phyloP scores from a whole-genome alignment of 2,329 filamentous ascomycete species.

The Sporothrix pseudoabietina region DNA sequence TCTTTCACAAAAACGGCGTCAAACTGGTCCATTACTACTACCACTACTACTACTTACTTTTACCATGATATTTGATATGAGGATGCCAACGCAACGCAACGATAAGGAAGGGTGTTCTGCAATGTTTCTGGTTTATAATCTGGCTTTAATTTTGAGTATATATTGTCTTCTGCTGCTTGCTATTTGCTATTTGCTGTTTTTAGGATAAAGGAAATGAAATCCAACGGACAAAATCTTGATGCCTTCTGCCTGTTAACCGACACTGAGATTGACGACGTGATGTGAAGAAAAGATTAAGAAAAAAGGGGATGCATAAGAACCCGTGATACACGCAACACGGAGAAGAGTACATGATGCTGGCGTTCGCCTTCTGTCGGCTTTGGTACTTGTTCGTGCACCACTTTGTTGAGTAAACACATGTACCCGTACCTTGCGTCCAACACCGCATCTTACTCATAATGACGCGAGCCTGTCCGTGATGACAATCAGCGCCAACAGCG shows the following conservation, averaged over 20 bases:
- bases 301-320: too few species aligned
- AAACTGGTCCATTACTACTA: not conserved
- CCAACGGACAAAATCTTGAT: not conserved
- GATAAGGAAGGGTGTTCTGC: not conserved
- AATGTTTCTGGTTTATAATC: too few species aligned
- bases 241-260: not conserved
- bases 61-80: not conserved
- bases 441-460: not conserved
- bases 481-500: not conserved
- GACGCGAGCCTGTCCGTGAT: not conserved
- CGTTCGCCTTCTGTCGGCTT: not conserved
- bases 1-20: not conserved
- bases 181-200: not conserved
- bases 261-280: not conserved
- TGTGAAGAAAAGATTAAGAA: not conserved
- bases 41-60: not conserved
- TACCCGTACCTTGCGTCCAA: not conserved
- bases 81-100: not conserved
- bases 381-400: too few species aligned
- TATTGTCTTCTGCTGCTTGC: not conserved
- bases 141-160: not conserved
- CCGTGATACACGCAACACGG: not conserved
- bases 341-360: not conserved
- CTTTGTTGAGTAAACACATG: too few species aligned
- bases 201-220: not conserved